Percentiles rank a stretch among this genome's conserved stretches.
phyloP scores from a whole-genome alignment of 2,329 filamentous ascomycete genomes.

The Botrytis hyacinthi region DNA sequence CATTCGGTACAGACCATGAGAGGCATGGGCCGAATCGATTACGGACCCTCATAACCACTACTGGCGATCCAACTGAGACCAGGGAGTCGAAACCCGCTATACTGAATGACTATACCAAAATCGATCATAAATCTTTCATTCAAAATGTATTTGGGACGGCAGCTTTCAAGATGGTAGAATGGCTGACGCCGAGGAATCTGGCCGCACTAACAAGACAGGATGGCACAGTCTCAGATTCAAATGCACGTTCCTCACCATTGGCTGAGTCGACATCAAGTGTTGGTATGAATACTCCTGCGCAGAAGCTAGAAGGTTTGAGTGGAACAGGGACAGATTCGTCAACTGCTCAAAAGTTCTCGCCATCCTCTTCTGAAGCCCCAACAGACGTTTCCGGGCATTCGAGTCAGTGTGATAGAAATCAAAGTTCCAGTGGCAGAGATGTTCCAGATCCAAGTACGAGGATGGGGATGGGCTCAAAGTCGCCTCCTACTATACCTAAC shows the following conservation, averaged over 20 bases:
- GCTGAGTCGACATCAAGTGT: slow-evolving; percentile 6
- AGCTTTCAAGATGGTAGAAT: slow-evolving; percentile 68
- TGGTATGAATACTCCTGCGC: not conserved
- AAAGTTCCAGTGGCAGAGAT: not conserved
- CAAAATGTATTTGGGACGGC: slow-evolving; percentile 65
- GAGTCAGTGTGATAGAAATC: not conserved
- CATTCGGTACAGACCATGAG: not conserved
- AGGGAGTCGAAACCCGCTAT: slow-evolving; percentile 6
- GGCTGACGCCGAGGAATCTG: slow-evolving; percentile 57
- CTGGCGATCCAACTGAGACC: not conserved
- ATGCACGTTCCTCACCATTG: not conserved
- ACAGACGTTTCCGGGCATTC: not conserved
- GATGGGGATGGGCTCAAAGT: not conserved
- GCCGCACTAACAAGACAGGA: slow-evolving; percentile 27
- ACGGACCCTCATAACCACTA: not conserved
- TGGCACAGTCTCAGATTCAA: not conserved
- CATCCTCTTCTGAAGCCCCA: not conserved
- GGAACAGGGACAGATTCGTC: not conserved
- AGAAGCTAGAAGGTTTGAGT: slow-evolving; percentile 7
- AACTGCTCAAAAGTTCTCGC: not conserved
- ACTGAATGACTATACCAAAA: slow-evolving; percentile 40
- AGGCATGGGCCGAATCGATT: not conserved
- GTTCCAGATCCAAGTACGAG: not conserved
- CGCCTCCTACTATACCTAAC: not conserved
- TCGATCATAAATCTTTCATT: slow-evolving; percentile 60